Percentiles rank a stretch among this genome's conserved stretches.
phyloP scores from a whole-genome alignment of 208 protist genomes.

The Leishmania arabica region DNA sequence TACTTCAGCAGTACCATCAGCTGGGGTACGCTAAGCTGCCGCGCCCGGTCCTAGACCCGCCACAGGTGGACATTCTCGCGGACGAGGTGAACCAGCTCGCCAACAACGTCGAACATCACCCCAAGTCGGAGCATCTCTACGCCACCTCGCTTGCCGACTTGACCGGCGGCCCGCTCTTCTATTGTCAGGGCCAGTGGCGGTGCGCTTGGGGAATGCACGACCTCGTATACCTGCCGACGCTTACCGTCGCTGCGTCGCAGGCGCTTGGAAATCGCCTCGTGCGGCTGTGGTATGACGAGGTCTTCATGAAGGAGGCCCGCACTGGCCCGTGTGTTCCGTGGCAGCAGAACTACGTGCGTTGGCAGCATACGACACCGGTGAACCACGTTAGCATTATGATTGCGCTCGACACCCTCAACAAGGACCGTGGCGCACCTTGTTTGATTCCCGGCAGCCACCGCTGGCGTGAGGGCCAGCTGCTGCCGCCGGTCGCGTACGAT shows the following conservation, averaged over 20 bases:
- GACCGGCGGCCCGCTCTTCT: slow-evolving; percentile 81
- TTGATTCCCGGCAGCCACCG: slow-evolving; percentile 82
- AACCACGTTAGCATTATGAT: slow-evolving; percentile 78
- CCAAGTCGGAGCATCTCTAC: slow-evolving; percentile 80
- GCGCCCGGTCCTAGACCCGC: slow-evolving; percentile 51
- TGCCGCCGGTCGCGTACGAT: slow-evolving; percentile 75
- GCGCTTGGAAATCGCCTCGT: slow-evolving; percentile 76
- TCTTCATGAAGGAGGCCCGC: slow-evolving; percentile 75
- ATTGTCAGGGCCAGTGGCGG: slow-evolving; percentile 85
- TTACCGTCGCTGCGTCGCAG: slow-evolving; percentile 84
- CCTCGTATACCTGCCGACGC: slow-evolving; percentile 75
- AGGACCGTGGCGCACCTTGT: slow-evolving; percentile 82
- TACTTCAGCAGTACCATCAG: slow-evolving; percentile 73
- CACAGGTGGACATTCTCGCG: slow-evolving; percentile 79
- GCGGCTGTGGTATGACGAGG: slow-evolving; percentile 88
- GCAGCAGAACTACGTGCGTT: slow-evolving; percentile 85
- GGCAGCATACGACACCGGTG: slow-evolving; percentile 74
- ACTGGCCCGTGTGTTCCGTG: slow-evolving; percentile 78
- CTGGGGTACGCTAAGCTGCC: slow-evolving; percentile 83
- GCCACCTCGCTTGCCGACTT: slow-evolving; percentile 79
- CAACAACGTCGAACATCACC: slow-evolving; percentile 86
- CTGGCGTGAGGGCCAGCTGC: slow-evolving; percentile 72
- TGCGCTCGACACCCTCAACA: slow-evolving; percentile 83
- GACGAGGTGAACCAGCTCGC: slow-evolving; percentile 84
- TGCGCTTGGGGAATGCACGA: slow-evolving; percentile 87